Base-by-base conservation (phyloP, 768 basidiomycete genomes). In the Candolleomyces eurysporus region DNA sequence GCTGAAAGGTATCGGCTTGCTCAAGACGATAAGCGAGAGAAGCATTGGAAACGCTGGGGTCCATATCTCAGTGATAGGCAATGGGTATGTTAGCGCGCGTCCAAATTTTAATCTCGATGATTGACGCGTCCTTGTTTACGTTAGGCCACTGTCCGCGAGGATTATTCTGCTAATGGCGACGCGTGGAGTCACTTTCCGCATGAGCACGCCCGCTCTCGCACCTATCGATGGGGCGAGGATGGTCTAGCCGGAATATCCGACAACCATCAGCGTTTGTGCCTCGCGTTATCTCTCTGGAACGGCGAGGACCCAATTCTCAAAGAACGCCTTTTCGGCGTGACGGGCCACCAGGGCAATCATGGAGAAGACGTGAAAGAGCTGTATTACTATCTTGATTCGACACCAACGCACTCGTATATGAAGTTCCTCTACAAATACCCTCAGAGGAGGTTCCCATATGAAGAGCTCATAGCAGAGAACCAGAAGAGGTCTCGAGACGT, bases 401-500 rank as follows among this genome's bases (percentile, higher is more conserved):
- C 97, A 1, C 97, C 97, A 42, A 98, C 97, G 2, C 97, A 99
- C 69, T 97, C 96, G 6, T 99, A 98, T 83, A 98, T 99, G 97
- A 99, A 99, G 74, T 98, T 93, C 75, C 78, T 98, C 60, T 99
- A 99, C 85, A 99, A 99, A 73, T 99, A 99, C 67, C 96, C 97
- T 13, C 97, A 99, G 73, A 81, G 87, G 67, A 79, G 82, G 39
- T 99, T 84, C 74, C 97, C 97, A 1, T 99, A 99, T 74, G 96
- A 98, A 69, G 86, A 96, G 63, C 86, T 99, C 58, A 90, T 97
- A 13, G 75, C 80, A 50, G 95, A 99, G 77, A 96, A 89, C 70
- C 78, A 85, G 68, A 84, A 89, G 66, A 83, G 97, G 51, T 85
- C 84, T 66, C 84, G 97, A 50, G 88, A 97, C 61, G 94, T 94